phyloP scores from a whole-genome alignment of 257 asterid species.

The Cynanchum wilfordii region DNA sequence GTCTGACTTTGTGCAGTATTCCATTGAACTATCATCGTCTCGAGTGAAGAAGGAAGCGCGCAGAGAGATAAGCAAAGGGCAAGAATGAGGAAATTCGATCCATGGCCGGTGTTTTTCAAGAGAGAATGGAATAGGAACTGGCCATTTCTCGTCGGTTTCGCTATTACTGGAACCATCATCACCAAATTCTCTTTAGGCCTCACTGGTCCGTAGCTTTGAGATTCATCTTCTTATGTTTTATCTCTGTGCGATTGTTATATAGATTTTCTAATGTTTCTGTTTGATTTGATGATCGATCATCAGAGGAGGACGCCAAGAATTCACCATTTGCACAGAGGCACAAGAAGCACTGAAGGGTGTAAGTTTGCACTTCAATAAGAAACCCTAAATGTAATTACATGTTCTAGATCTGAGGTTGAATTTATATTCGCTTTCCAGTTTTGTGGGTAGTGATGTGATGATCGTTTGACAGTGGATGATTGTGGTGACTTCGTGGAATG shows the following conservation, averaged over 20 bases:
- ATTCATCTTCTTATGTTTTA: neutral
- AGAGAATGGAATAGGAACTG: conserved; percentile 35
- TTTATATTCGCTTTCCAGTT: neutral
- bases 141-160: conserved; percentile 38
- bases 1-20: neutral
- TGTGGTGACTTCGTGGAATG: neutral
- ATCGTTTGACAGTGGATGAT: neutral
- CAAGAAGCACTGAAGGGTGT: conserved; percentile 23
- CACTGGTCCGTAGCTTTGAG: conserved; percentile 21
- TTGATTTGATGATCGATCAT: conserved; percentile 3
- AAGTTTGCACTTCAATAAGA: neutral
- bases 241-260: neutral
- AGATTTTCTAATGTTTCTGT: neutral
- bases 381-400: conserved; percentile 2
- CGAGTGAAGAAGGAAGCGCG: neutral
- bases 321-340: conserved; percentile 36
- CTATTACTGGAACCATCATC: conserved; percentile 31
- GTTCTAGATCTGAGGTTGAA: neutral
- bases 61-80: neutral
- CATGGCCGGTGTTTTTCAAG: conserved; percentile 34
- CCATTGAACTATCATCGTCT: neutral
- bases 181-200: conserved; percentile 33
- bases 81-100: conserved; percentile 33
- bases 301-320: conserved; percentile 39
- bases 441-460: neutral